These are phyloP conservation scores for Suhomyces wounanorum DNA, from an alignment of 1,139 yeast species.

Conservation along the genomic window DNA sequence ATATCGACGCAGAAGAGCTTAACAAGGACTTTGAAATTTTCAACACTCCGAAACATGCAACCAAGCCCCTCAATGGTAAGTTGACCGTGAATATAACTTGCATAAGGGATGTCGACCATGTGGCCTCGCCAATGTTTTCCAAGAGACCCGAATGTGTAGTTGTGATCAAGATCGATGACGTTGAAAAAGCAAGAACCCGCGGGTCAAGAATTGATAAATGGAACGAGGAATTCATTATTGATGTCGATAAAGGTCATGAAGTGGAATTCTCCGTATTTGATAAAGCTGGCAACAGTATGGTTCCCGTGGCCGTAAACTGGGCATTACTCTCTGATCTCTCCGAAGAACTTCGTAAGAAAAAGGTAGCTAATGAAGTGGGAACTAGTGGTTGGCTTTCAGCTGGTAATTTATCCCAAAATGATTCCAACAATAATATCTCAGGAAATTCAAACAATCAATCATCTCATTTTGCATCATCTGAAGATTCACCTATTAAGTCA, in stretches of 20 bases:
- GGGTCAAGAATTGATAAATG: constrained; percentile 78
- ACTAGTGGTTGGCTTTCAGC: constrained; percentile 90
- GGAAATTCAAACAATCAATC: not conserved
- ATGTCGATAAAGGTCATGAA: constrained; percentile 89
- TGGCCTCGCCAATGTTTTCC: constrained; percentile 76
- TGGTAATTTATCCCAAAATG: constrained; percentile 42
- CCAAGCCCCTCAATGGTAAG: constrained; percentile 82
- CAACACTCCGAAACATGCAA: constrained; percentile 67
- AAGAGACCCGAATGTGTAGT: constrained; percentile 81
- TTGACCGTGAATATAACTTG: constrained; percentile 71
- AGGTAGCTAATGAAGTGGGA: constrained; percentile 73
- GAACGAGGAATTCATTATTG: constrained; percentile 79
- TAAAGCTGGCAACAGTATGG: constrained; percentile 60
- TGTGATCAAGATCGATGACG: constrained; percentile 83
- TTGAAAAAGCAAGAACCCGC: constrained; percentile 73
- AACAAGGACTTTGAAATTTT: constrained; percentile 63
- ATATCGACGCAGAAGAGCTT: constrained; percentile 64
- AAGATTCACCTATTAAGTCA: constrained; percentile 6
- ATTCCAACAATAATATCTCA: constrained; percentile 15
- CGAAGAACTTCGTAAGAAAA: constrained; percentile 90
- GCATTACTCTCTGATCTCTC: constrained; percentile 84
- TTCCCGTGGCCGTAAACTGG: constrained; percentile 96
- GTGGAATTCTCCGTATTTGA: constrained; percentile 87
- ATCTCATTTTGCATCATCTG: not conserved
- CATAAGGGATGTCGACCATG: constrained; percentile 88